Base-by-base conservation (phyloP, 2,329 filamentous ascomycete species). In the Beauveria scarabaeidicola region DNA sequence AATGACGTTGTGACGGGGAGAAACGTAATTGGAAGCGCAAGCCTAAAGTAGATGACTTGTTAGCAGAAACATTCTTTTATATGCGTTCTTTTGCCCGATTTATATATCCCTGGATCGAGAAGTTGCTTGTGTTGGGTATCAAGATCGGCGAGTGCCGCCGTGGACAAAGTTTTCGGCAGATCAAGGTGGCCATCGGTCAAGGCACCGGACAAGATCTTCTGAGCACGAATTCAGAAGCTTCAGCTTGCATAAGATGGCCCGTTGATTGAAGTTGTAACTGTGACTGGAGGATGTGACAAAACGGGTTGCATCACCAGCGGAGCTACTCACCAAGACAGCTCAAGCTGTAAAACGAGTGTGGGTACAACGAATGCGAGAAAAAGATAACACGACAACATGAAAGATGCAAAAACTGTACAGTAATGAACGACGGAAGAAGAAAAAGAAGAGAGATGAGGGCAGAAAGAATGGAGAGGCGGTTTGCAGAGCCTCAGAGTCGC, bases 281-380 rank as follows among this genome's bases (percentile, higher is more conserved):
- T 48, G 54, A 48, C 32, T 9, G 23, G 48, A 17, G n/a, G 15
- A 41, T 50, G 44, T 29, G 17, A 54, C 38, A 17, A 15, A 27
- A 27, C n/a, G 40, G 19, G 52, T 54, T 44, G 52, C 41, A 55
- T 46, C 13, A 43, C 15, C 13, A 19, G 52, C 27, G 19, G 25
- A 55, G 52, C 41, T 19, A 25, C 55, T 32, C 15, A 58, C 55
- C 43, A 41, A 48, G 44, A 57, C n/a, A 44, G 53, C 43, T 38
- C 43, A 48, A 48, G 48, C 43, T 41, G 44, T 56, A 41, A 57
- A 40, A 21, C 32, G 44, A 56, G 19, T 21, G 29, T 40, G 27
- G 29, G 21, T n/a, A 29, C n/a, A 36, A 56, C 23, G 23, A 32
- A 9, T 32, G 52, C 17, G 5, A 56, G 15, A 19, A 17, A 25